Evolutionary conservation across 345 rosid genomes (phyloP).

Genomic region (Clausena lansium): DNA sequence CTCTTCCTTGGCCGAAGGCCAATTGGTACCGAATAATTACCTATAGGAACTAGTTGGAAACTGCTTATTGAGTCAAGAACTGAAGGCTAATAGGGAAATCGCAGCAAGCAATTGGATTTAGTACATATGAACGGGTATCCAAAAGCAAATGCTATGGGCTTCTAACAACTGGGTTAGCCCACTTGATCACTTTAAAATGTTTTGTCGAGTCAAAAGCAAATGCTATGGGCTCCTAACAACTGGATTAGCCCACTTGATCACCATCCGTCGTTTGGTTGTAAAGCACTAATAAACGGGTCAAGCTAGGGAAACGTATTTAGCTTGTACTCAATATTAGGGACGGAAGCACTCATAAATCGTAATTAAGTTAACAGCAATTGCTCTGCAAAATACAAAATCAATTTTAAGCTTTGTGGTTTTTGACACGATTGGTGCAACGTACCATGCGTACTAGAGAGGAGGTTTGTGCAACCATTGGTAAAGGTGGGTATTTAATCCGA

Average conservation of each 20-base stretch:
- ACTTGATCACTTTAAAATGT: no score
- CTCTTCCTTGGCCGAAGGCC: not conserved
- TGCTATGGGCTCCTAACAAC: conserved; percentile 13
- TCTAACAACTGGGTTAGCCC: no score
- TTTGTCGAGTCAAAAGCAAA: conserved; percentile 2
- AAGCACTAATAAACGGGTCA: not conserved
- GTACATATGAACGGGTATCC: not conserved
- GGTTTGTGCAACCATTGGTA: not conserved
- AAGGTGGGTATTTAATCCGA: no score
- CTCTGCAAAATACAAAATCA: not conserved
- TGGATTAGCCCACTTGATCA: conserved; percentile 11
- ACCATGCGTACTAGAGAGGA: not conserved
- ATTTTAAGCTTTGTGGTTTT: not conserved
- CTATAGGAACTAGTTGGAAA: not conserved
- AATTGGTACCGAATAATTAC: not conserved
- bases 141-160: no score
- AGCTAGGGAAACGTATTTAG: no score
- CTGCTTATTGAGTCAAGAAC: conserved; percentile 1
- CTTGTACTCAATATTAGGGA: conserved; percentile 16
- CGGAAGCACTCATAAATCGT: conserved; percentile 17
- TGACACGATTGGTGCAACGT: not conserved
- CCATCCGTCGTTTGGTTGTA: conserved; percentile 19
- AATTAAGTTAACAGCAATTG: not conserved
- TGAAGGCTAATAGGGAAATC: conserved; percentile 5
- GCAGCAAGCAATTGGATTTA: conserved; percentile 2